Base-by-base conservation (phyloP, 2,329 filamentous ascomycete species). In the Zymoseptoria tritici region DNA sequence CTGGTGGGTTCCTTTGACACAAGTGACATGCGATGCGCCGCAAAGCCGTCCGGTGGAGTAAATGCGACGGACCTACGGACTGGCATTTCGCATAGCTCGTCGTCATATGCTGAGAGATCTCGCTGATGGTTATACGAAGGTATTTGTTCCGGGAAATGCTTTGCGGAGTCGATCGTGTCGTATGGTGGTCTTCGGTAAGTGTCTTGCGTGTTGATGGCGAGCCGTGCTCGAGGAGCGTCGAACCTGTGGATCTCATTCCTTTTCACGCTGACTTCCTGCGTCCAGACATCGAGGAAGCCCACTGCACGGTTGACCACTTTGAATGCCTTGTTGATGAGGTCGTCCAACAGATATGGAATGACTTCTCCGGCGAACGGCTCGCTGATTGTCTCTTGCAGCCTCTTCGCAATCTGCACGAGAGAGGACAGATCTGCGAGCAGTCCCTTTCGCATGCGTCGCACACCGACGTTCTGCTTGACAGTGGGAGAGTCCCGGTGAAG, bases 291-390 rank as follows among this genome's bases (percentile, higher is more conserved):
- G 50, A 96, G 81, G 70, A 99, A 97, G 52, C 88, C 83, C 24
- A 97, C 91, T 13, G 90, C 91, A 68, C 93, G 87, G 54, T 87
- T 93, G n/a, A 96, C 89, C 56, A 97, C 91, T 71, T 89, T 91
- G 78, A 96, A 97, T 0, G 92, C 92, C 73, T 92, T 94, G 57
- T 96, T 78, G 22, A 97, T 89, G 84, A 97, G 91, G 72, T 96
- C 90, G 70, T 97, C 93, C 59, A 97, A 84, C 59, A 93, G 84
- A 67, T 89, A 85, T 68, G 90, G 90, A 11, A 88, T 79, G 52
- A 85, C 81, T 29, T 87, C 82, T 0, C 76, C 72, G 0, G 80
- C 77, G 13, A 77, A 74, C 0, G 76, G 65, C 53, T 79, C 79
- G 60, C 78, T 80, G 60, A 90, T 85, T 63, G 84, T 81, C 68